These are phyloP conservation scores for Recurvomyces mirabilis DNA, from an alignment of 495 filamentous ascomycete species.

Conservation along the genomic window DNA sequence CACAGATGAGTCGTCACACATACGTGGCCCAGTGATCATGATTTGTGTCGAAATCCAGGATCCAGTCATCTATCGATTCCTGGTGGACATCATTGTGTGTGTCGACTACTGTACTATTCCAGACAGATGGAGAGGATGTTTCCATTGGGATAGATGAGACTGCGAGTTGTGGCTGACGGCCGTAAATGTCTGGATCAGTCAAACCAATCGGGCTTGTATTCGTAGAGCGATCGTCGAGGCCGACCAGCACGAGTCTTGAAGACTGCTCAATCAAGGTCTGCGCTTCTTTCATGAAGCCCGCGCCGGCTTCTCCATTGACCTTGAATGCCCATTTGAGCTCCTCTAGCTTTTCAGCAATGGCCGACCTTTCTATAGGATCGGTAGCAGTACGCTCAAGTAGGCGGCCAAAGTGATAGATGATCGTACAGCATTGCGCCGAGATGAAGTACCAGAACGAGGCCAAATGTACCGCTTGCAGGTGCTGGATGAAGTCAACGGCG, in stretches of 20 bases:
- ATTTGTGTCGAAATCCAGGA: no score
- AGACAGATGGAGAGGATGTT: no score
- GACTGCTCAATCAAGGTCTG: slow-evolving; percentile 1
- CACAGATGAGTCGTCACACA: no score
- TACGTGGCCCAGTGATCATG: no score
- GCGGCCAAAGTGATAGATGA: slow-evolving; percentile 22
- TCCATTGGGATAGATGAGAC: no score
- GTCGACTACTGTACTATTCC: no score
- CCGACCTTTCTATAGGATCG: slow-evolving; percentile 18
- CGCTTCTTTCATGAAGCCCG: slow-evolving; percentile 17
- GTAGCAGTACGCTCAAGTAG: slow-evolving; percentile 18
- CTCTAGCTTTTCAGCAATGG: slow-evolving; percentile 21
- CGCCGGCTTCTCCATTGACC: slow-evolving; percentile 2
- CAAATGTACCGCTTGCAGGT: slow-evolving; percentile 58
- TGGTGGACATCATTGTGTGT: no score
- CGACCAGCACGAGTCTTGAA: background rate
- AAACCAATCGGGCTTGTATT: no score
- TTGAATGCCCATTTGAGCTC: slow-evolving; percentile 23
- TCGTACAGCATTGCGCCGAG: slow-evolving; percentile 24
- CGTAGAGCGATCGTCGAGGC: no score
- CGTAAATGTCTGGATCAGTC: no score
- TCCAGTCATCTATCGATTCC: no score
- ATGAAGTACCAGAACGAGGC: slow-evolving; percentile 51
- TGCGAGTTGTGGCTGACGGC: no score
- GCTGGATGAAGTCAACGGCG: slow-evolving; percentile 69